Conservation (phyloP, 352 stramenopile species). For the Pseudoperonospora humuli region DNA sequence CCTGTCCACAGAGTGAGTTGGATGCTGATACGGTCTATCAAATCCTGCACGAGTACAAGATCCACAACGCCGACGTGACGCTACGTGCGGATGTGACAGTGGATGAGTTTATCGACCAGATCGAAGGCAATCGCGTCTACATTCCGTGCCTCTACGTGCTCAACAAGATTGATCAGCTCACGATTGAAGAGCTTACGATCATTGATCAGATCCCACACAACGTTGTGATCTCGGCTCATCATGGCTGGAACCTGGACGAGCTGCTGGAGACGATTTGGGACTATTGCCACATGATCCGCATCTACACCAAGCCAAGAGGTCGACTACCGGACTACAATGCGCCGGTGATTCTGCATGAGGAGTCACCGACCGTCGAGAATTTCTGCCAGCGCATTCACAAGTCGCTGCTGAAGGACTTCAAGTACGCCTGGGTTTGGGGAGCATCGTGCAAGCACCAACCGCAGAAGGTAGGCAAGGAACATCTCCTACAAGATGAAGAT, state of each 20-base stretch:
- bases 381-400: slow-evolving; percentile 94
- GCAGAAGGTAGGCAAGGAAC: slow-evolving; percentile 97
- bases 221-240: slow-evolving; percentile 94
- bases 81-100: slow-evolving; percentile 93
- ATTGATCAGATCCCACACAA: slow-evolving; percentile 98
- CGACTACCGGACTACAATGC: slow-evolving; percentile 94
- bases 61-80: slow-evolving; percentile 96
- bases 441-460: slow-evolving; percentile 97
- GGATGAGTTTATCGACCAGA: slow-evolving; percentile 99
- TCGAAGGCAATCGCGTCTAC: slow-evolving; percentile 97
- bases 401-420: slow-evolving; percentile 83
- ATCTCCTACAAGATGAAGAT: slow-evolving; percentile 97
- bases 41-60: slow-evolving; percentile 98
- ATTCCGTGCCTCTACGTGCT: slow-evolving; percentile 98
- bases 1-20: slow-evolving; percentile 87
- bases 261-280: slow-evolving; percentile 97
- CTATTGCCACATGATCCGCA: slow-evolving; percentile 96
- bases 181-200: slow-evolving; percentile 98
- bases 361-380: slow-evolving; percentile 93
- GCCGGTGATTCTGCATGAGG: slow-evolving; percentile 95
- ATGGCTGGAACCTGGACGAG: slow-evolving; percentile 98
- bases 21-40: slow-evolving; percentile 91
- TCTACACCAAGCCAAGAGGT: slow-evolving; percentile 98
- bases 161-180: slow-evolving; percentile 99
- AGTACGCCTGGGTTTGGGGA: slow-evolving; percentile 97